A percentile compares a stretch with the other conserved stretches of the same genome.
phyloP scores from a whole-genome alignment of 352 stramenopile genomes.

The Globisporangium solare region DNA sequence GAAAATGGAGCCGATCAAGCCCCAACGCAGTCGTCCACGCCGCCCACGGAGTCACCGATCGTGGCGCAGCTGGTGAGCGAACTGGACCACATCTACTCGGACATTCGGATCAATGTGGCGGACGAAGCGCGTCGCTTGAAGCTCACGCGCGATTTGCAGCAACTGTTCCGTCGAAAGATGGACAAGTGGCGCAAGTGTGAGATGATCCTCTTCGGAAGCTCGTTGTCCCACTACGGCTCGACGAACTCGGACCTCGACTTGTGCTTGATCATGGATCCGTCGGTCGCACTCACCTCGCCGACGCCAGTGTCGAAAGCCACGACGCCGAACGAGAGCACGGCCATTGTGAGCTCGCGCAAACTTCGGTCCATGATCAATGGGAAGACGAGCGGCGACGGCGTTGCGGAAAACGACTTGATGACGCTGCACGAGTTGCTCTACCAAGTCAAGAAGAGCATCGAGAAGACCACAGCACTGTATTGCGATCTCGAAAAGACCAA shows the following conservation, averaged over 20 bases:
- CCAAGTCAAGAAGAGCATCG: slow-evolving; percentile 44
- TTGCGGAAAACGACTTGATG: slow-evolving; percentile 16
- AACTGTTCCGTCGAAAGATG: slow-evolving; percentile 30
- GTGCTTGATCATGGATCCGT: slow-evolving; percentile 40
- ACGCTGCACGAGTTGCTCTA: slow-evolving; percentile 34
- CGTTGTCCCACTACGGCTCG: slow-evolving; percentile 69
- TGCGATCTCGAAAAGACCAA: slow-evolving; percentile 27
- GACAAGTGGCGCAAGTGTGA: slow-evolving; percentile 47
- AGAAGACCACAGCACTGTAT: slow-evolving; percentile 35
- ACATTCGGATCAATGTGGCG: slow-evolving; percentile 34
- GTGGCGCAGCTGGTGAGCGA: slow-evolving; percentile 22
- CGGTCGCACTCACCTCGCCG: background rate
- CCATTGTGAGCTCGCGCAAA: slow-evolving; percentile 22
- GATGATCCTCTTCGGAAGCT: slow-evolving; percentile 72
- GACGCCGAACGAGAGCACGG: background rate
- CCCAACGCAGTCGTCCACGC: background rate
- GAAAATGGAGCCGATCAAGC: background rate
- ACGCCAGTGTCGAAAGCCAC: background rate
- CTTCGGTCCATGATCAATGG: slow-evolving; percentile 38
- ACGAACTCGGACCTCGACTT: slow-evolving; percentile 73
- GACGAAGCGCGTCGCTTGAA: slow-evolving; percentile 38
- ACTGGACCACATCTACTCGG: slow-evolving; percentile 34
- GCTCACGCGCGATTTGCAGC: slow-evolving; percentile 43
- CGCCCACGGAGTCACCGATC: background rate
- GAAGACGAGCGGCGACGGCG: slow-evolving; percentile 12